Conservation (phyloP, 2,329 filamentous ascomycete genomes). For the Fusarium sp. region DNA sequence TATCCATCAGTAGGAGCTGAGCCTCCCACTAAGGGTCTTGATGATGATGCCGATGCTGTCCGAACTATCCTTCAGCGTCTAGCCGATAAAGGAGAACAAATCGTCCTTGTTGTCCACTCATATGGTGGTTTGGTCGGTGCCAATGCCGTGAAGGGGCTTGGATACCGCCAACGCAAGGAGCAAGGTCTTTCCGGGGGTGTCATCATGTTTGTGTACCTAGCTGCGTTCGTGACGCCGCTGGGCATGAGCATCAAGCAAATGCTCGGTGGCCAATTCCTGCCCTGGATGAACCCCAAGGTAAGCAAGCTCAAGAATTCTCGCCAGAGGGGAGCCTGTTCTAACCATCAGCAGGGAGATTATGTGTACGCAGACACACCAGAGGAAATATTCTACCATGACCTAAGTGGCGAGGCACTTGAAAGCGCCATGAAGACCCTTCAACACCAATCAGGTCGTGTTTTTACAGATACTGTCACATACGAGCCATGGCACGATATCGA, state of each 20-base stretch:
- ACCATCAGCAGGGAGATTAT: conserved; percentile 4
- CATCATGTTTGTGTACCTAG: conserved; percentile 46
- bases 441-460: conserved; percentile 26
- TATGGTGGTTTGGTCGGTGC: conserved; percentile 53
- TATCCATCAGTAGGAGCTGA: conserved; percentile 46
- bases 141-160: conserved; percentile 48
- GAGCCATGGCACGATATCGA: conserved; percentile 43
- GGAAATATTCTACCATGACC: conserved; percentile 40
- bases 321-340: neutral
- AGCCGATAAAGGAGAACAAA: conserved; percentile 47
- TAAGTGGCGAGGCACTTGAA: conserved; percentile 15
- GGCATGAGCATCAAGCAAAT: conserved; percentile 38
- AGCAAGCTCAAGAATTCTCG: fast-evolving
- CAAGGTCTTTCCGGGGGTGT: conserved; percentile 50
- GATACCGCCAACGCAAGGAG: conserved; percentile 43
- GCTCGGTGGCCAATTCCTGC: conserved; percentile 37
- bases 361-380: conserved; percentile 16
- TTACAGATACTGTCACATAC: conserved; percentile 34
- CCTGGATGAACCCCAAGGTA: conserved; percentile 43
- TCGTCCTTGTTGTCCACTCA: conserved; percentile 54
- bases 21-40: conserved; percentile 36
- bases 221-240: conserved; percentile 45
- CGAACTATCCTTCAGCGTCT: conserved; percentile 41
- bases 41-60: conserved; percentile 46
- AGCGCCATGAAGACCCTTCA: conserved; percentile 12